Percentiles rank a stretch among this genome's conserved stretches.
Evolutionary conservation across 106 monocot species (phyloP).

Genomic region (Dendrobium chrysotoxum): DNA sequence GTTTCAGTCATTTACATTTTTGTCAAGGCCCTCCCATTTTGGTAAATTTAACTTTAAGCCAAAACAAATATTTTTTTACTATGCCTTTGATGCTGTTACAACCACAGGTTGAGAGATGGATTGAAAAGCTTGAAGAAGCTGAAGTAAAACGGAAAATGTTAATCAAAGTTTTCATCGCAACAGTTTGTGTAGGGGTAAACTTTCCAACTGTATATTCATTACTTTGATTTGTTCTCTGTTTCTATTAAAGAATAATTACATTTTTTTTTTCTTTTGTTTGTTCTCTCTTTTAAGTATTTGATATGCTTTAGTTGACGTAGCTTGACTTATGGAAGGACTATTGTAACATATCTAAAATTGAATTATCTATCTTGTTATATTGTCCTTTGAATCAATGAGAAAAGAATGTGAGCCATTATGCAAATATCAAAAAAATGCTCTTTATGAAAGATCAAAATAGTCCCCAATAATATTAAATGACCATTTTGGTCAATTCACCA

Average conservation of each 20-base stretch:
- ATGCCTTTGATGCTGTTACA: not conserved
- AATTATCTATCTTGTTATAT: too few species aligned
- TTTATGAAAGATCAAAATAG: too few species aligned
- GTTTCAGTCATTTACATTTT: not conserved
- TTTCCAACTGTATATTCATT: not conserved
- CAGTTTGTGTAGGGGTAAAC: slow-evolving; percentile 24
- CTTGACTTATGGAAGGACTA: too few species aligned
- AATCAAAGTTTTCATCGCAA: slow-evolving; percentile 27
- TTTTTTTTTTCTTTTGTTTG: not conserved
- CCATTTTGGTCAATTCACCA: too few species aligned
- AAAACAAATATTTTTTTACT: too few species aligned
- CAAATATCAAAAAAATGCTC: too few species aligned
- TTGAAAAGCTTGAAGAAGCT: slow-evolving; percentile 49
- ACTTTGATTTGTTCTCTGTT: not conserved
- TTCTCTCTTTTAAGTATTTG: not conserved
- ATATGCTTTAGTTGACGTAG: too few species aligned
- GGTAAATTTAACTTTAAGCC: not conserved
- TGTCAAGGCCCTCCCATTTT: not conserved
- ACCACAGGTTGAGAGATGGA: slow-evolving; percentile 41
- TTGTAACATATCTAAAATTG: too few species aligned
- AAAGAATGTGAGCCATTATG: too few species aligned
- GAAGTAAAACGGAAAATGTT: slow-evolving; percentile 22
- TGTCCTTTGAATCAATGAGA: too few species aligned
- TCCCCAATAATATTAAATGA: too few species aligned
- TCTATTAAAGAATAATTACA: too few species aligned